These are phyloP conservation scores for Gossypium gossypioides DNA, from an alignment of 441 rosid species.

Conservation along the genomic window DNA sequence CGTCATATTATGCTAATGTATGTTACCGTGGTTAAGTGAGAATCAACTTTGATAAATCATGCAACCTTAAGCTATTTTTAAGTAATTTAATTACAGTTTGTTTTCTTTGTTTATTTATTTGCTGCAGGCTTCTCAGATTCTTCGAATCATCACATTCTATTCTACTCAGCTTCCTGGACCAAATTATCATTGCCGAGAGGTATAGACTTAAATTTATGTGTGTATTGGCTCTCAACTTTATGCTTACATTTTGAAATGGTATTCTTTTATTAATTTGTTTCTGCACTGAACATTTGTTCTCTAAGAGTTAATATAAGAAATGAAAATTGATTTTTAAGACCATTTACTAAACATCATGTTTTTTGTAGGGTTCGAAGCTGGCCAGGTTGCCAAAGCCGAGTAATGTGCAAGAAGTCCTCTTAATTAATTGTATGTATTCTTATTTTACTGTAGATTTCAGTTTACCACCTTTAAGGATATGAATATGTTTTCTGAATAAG, in stretches of 20 bases:
- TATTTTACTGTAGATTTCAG: neutral
- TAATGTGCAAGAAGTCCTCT: slow-evolving; percentile 53
- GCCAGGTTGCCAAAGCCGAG: slow-evolving; percentile 77
- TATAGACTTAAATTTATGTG: slow-evolving; percentile 18
- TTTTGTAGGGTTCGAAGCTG: slow-evolving; percentile 71
- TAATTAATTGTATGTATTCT: slow-evolving; percentile 61
- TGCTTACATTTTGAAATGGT: neutral
- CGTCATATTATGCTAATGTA: neutral
- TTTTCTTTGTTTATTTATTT: slow-evolving; percentile 5
- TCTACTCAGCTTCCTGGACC: slow-evolving; percentile 99
- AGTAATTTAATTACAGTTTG: neutral
- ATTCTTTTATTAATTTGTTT: neutral
- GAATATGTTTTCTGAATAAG: neutral
- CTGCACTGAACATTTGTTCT: neutral
- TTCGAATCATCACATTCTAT: slow-evolving; percentile 82
- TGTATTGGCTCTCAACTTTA: neutral
- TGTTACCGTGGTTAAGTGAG: neutral
- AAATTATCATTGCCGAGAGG: slow-evolving; percentile 97
- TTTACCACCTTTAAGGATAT: neutral
- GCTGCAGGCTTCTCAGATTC: slow-evolving; percentile 69
- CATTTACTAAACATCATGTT: slow-evolving; percentile 11
- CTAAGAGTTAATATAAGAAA: neutral
- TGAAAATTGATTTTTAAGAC: slow-evolving; percentile 8
- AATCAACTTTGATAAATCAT: neutral
- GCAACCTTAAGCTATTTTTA: neutral